These are phyloP conservation scores for Cerioporus squamosus DNA, from an alignment of 1,284 basidiomycete genomes.

Conservation along the genomic window DNA sequence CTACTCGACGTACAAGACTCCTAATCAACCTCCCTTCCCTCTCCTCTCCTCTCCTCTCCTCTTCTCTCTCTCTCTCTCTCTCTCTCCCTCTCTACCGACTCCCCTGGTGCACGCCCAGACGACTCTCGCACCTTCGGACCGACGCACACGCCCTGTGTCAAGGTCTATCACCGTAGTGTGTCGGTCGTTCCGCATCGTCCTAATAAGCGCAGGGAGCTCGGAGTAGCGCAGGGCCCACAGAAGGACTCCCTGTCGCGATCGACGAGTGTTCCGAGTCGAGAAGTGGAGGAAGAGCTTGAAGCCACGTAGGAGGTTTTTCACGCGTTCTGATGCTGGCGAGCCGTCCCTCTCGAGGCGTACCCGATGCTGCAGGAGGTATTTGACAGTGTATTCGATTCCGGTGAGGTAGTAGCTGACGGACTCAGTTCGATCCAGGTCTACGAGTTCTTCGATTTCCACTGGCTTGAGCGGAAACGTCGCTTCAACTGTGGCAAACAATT, in stretches of 20 bases:
- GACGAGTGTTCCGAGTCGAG: constrained; percentile 1
- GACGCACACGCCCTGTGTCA: too few species aligned
- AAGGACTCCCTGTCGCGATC: constrained; percentile 6
- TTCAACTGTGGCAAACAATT: constrained; percentile 1
- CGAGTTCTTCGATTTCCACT: constrained; percentile 8
- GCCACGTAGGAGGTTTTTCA: background rate
- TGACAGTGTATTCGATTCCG: constrained; percentile 7
- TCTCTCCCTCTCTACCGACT: too few species aligned
- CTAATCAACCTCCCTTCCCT: too few species aligned
- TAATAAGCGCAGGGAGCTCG: constrained; percentile 3
- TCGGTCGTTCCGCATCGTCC: background rate
- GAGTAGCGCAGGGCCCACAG: constrained; percentile 10
- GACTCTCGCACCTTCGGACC: too few species aligned
- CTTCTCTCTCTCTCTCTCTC: too few species aligned
- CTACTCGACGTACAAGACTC: too few species aligned
- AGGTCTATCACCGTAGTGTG: too few species aligned
- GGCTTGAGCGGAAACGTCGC: constrained; percentile 4
- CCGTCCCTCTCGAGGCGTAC: background rate
- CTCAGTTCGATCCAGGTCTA: constrained; percentile 13
- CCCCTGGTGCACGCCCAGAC: too few species aligned
- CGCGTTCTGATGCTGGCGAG: background rate
- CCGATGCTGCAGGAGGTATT: constrained; percentile 16
- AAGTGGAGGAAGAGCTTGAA: constrained; percentile 8
- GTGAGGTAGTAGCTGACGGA: constrained; percentile 17
- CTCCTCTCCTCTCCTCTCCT: too few species aligned